Evolutionary conservation across 106 monocot genomes (phyloP).

Genomic region (Dioscorea alata): DNA sequence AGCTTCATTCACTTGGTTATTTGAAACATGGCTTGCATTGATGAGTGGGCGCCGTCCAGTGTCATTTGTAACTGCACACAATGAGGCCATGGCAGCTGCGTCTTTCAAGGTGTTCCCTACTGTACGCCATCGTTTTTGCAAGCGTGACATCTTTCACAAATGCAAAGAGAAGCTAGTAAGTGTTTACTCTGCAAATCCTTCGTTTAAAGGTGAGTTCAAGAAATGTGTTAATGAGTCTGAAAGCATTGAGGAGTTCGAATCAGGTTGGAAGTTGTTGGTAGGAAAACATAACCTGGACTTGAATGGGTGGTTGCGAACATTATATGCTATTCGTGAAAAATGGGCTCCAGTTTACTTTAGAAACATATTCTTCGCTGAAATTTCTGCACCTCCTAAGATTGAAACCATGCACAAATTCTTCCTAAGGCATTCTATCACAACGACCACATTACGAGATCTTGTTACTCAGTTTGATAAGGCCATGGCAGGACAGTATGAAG

Average conservation of each 20-base stretch:
- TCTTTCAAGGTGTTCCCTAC: slow-evolving; percentile 54
- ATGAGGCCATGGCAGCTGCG: slow-evolving; percentile 38
- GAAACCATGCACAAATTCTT: slow-evolving; percentile 84
- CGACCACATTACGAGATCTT: slow-evolving; percentile 56
- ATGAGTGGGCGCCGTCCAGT: slow-evolving; percentile 60
- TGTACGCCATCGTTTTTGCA: slow-evolving; percentile 57
- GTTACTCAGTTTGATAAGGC: slow-evolving; percentile 84
- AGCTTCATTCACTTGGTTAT: slow-evolving; percentile 72
- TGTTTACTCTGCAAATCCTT: slow-evolving; percentile 34
- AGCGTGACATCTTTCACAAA: slow-evolving; percentile 50
- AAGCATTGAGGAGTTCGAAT: slow-evolving; percentile 56
- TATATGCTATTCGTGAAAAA: slow-evolving; percentile 53
- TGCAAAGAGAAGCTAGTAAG: slow-evolving; percentile 62
- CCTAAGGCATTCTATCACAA: slow-evolving; percentile 75
- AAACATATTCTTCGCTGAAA: slow-evolving; percentile 71
- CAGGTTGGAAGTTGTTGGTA: slow-evolving; percentile 48
- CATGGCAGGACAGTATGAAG: slow-evolving; percentile 66
- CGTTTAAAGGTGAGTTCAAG: slow-evolving; percentile 73
- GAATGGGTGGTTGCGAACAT: slow-evolving; percentile 47
- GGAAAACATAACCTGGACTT: slow-evolving; percentile 39
- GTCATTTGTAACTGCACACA: slow-evolving; percentile 45
- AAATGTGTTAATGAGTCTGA: slow-evolving; percentile 65
- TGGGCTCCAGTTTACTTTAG: slow-evolving; percentile 81
- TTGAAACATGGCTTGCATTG: slow-evolving; percentile 74
- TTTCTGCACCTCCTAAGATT: slow-evolving; percentile 26